These are phyloP conservation scores for Teratosphaeria pseudoeucalypti DNA, from an alignment of 2,329 filamentous ascomycete genomes.

Conservation along the genomic window DNA sequence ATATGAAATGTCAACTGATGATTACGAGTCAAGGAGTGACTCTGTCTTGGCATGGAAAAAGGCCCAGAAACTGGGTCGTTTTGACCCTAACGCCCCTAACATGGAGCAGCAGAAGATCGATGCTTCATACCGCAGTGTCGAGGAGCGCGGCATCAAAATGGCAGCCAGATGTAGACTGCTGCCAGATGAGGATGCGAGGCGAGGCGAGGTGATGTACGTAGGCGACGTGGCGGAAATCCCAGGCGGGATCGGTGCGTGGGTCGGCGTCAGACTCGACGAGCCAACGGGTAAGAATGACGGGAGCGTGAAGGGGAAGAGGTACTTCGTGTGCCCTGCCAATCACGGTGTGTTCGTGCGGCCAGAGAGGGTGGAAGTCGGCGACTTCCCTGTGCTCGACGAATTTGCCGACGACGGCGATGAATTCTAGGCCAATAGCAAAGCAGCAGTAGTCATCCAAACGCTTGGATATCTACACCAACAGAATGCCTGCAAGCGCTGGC, in stretches of 20 bases:
- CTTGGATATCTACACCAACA: neutral
- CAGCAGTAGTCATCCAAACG: too few species aligned
- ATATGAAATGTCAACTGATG: slow-evolving; percentile 74
- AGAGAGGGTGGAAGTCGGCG: slow-evolving; percentile 65
- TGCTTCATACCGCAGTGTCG: slow-evolving; percentile 59
- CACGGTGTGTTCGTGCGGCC: slow-evolving; percentile 70
- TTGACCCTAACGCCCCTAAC: slow-evolving; percentile 72
- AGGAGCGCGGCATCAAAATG: slow-evolving; percentile 45
- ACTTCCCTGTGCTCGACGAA: slow-evolving; percentile 56
- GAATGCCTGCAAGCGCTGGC: neutral
- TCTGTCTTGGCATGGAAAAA: slow-evolving; percentile 94
- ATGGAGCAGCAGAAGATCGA: slow-evolving; percentile 63
- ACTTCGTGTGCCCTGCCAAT: slow-evolving; percentile 61
- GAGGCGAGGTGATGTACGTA: slow-evolving; percentile 61
- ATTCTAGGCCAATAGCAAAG: slow-evolving; percentile 27
- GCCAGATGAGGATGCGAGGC: slow-evolving; percentile 50
- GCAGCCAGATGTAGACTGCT: slow-evolving; percentile 36
- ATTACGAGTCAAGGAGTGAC: slow-evolving; percentile 78
- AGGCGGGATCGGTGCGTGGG: slow-evolving; percentile 50
- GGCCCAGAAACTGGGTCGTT: slow-evolving; percentile 86
- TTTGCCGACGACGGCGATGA: slow-evolving; percentile 71
- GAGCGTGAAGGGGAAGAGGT: slow-evolving; percentile 53
- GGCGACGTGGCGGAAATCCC: slow-evolving; percentile 67
- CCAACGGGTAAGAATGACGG: slow-evolving; percentile 77
- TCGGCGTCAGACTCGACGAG: slow-evolving; percentile 65